Conservation (phyloP, 2,329 filamentous ascomycete species). For the Thermothelomyces thermophilus region DNA sequence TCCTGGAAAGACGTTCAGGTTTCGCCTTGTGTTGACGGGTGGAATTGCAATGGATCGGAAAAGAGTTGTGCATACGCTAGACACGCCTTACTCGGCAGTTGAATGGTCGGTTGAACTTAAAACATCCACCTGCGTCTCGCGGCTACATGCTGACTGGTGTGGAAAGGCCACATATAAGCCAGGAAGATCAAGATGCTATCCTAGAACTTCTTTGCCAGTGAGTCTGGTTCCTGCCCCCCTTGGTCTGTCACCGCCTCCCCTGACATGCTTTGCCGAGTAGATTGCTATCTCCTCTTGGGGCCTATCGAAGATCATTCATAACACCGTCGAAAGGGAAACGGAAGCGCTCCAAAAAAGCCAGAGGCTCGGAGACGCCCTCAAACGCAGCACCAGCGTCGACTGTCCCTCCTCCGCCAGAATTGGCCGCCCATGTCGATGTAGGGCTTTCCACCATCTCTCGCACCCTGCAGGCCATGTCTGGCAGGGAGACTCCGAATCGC, state of each 20-base stretch:
- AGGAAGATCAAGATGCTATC: slow-evolving; percentile 55
- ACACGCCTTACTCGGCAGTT: slow-evolving; percentile 44
- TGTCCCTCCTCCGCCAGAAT: slow-evolving; percentile 43
- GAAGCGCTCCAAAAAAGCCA: slow-evolving; percentile 42
- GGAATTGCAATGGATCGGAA: slow-evolving; percentile 43
- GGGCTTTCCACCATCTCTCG: slow-evolving; percentile 60
- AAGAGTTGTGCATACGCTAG: slow-evolving; percentile 48
- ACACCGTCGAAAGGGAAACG: slow-evolving; percentile 57
- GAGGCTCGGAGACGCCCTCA: slow-evolving; percentile 15
- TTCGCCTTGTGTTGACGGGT: too few species aligned
- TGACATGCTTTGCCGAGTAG: slow-evolving; percentile 33
- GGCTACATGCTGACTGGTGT: not conserved
- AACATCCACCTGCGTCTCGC: not conserved
- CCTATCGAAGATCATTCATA: slow-evolving; percentile 49
- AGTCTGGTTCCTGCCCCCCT: slow-evolving; percentile 15
- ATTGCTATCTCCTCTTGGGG: slow-evolving; percentile 56
- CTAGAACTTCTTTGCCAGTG: slow-evolving; percentile 63
- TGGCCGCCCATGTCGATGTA: slow-evolving; percentile 53
- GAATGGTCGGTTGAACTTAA: slow-evolving; percentile 24
- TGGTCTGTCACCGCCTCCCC: not conserved
- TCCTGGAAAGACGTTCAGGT: too few species aligned
- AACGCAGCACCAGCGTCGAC: slow-evolving; percentile 11
- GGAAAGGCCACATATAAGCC: slow-evolving; percentile 53
- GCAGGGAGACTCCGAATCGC: not conserved
- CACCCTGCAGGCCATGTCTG: slow-evolving; percentile 43